phyloP scores from a whole-genome alignment of 768 basidiomycete species.

The Boletellus sp. region DNA sequence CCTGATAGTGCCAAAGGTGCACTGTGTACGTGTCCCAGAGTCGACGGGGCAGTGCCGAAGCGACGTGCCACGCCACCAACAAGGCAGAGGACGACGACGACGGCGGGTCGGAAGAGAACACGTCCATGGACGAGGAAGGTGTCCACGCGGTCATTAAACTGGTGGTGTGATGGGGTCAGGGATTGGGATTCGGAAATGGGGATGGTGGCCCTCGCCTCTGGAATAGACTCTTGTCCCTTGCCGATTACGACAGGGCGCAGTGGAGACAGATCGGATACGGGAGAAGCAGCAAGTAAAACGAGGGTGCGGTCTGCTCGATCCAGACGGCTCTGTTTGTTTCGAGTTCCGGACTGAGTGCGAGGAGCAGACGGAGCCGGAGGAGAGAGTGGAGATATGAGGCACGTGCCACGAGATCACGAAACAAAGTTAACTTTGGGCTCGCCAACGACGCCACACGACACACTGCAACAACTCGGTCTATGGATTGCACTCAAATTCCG shows the following conservation, averaged over 20 bases:
- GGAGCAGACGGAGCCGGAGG: neutral
- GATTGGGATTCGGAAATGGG: no score
- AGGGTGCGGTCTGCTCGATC: no score
- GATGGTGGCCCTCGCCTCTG: no score
- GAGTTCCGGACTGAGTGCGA: neutral
- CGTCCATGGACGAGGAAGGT: conserved; percentile 2
- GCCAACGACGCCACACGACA: no score
- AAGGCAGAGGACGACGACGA: conserved; percentile 24
- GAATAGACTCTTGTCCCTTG: neutral
- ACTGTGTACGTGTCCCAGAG: conserved; percentile 61
- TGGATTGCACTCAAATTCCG: conserved; percentile 16
- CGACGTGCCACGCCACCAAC: conserved; percentile 5
- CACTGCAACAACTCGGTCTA: conserved; percentile 12
- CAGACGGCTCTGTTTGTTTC: no score
- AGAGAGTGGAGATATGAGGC: neutral
- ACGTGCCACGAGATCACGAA: neutral
- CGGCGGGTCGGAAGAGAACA: no score
- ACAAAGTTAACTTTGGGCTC: conserved; percentile 10
- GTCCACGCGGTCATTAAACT: conserved; percentile 8
- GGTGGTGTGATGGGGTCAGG: neutral
- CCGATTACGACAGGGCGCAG: conserved; percentile 22
- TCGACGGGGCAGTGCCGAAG: conserved; percentile 31
- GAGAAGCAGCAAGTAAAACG: neutral
- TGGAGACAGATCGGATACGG: conserved; percentile 16
- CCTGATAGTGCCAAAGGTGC: conserved; percentile 61